phyloP scores from a whole-genome alignment of 2,329 filamentous ascomycete genomes.

The Seiridium cupressi region DNA sequence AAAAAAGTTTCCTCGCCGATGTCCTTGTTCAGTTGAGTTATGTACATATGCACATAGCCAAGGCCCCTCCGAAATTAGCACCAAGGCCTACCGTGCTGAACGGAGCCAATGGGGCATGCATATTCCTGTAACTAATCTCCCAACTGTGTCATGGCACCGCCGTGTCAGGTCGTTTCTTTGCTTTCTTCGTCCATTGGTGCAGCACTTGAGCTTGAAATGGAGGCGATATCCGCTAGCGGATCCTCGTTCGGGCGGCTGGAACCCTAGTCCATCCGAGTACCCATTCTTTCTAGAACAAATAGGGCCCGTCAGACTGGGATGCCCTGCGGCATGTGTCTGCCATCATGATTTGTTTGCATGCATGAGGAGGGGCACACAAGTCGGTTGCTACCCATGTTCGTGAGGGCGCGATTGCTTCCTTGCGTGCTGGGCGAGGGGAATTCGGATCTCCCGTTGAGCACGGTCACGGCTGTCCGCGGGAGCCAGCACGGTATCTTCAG shows the following conservation, averaged over 20 bases:
- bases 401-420: conserved; percentile 2
- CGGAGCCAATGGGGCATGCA: too few species aligned
- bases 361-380: background rate
- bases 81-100: too few species aligned
- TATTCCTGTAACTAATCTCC: too few species aligned
- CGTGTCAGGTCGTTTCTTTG: background rate
- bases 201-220: background rate
- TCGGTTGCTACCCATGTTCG: background rate
- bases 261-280: background rate
- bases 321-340: background rate
- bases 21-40: too few species aligned
- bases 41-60: too few species aligned
- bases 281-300: background rate
- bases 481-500: background rate
- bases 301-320: background rate
- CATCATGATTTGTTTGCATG: background rate
- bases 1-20: too few species aligned
- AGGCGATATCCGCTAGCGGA: background rate
- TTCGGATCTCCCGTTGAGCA: background rate
- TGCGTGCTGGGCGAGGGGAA: background rate
- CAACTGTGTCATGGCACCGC: too few species aligned
- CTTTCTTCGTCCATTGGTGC: background rate
- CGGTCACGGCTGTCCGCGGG: background rate
- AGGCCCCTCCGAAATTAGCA: too few species aligned
- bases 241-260: background rate